Percentiles rank a stretch among this genome's conserved stretches.
These are phyloP conservation scores for Plasmodiophora brassicae DNA, from an alignment of 208 protist species.

Conservation along the genomic window DNA sequence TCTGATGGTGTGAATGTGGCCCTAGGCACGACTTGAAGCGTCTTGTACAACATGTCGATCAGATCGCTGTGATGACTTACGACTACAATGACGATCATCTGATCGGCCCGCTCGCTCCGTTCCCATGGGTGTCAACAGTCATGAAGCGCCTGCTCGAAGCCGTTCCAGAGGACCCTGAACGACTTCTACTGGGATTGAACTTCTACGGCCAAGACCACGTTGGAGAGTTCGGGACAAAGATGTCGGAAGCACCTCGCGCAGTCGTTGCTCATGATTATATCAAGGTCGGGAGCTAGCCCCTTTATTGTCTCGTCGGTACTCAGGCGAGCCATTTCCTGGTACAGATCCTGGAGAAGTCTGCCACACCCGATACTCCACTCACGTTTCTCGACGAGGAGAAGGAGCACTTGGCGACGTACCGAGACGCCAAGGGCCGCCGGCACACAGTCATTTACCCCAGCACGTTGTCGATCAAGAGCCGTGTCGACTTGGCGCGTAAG, in stretches of 20 bases:
- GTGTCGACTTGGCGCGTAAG: neutral
- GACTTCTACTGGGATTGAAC: neutral
- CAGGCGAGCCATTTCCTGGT: neutral
- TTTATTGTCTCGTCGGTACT: neutral
- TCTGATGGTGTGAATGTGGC: no score
- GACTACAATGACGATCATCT: neutral
- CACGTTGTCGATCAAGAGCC: neutral
- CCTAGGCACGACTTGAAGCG: neutral
- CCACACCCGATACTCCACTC: neutral
- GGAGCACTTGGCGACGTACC: neutral
- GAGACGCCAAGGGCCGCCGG: neutral
- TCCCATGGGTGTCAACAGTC: neutral
- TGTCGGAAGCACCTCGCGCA: neutral
- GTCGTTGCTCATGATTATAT: neutral
- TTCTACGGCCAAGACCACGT: neutral
- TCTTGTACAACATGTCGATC: neutral
- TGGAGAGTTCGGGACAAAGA: neutral
- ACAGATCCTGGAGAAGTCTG: neutral
- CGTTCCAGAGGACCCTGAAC: neutral
- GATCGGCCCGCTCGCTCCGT: neutral
- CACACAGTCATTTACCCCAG: neutral
- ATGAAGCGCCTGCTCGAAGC: neutral
- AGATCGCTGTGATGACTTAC: neutral
- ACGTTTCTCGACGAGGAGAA: neutral
- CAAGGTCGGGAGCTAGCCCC: neutral